Conservation (phyloP, 75 land plant genomes). For the Adiantum capillusveneris region DNA sequence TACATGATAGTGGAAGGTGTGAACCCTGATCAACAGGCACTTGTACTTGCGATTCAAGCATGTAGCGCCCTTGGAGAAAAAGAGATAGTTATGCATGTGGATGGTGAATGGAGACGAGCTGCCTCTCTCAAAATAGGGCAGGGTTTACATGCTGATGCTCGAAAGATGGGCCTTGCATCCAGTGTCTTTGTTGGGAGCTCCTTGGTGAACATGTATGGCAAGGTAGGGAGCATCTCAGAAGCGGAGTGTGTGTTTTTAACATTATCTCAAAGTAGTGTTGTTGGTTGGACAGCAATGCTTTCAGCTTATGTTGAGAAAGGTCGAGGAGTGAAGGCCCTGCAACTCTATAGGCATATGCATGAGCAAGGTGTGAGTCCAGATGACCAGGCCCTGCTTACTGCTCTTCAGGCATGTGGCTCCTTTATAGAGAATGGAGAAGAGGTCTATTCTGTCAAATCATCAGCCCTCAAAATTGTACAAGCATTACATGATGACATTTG, state of each 20-base stretch:
- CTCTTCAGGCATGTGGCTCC: constrained; percentile 21
- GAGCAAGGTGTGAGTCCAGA: constrained; percentile 20
- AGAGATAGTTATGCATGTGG: not conserved
- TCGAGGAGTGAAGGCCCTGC: constrained; percentile 12
- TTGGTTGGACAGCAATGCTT: constrained; percentile 30
- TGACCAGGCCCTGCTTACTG: constrained; percentile 11
- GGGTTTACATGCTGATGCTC: constrained; percentile 6
- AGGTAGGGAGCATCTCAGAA: constrained; percentile 12
- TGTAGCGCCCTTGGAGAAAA: not conserved
- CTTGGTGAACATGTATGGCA: constrained; percentile 11
- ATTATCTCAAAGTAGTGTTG: constrained; percentile 12
- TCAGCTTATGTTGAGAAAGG: constrained; percentile 26
- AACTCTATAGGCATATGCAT: constrained; percentile 20
- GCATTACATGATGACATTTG: constrained; percentile 10
- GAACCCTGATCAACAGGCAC: not conserved
- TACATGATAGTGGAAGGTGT: not conserved
- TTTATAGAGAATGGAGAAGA: not conserved
- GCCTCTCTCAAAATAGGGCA: not conserved
- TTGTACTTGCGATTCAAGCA: constrained; percentile 1
- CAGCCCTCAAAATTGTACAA: constrained; percentile 6
- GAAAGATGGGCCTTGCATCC: constrained; percentile 8
- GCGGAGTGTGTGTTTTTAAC: constrained; percentile 11
- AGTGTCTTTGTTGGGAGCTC: constrained; percentile 11
- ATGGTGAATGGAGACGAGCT: not conserved
- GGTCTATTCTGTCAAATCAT: not conserved